Conservation (phyloP, 129 eudicot genomes). For the Tagetes patula region DNA sequence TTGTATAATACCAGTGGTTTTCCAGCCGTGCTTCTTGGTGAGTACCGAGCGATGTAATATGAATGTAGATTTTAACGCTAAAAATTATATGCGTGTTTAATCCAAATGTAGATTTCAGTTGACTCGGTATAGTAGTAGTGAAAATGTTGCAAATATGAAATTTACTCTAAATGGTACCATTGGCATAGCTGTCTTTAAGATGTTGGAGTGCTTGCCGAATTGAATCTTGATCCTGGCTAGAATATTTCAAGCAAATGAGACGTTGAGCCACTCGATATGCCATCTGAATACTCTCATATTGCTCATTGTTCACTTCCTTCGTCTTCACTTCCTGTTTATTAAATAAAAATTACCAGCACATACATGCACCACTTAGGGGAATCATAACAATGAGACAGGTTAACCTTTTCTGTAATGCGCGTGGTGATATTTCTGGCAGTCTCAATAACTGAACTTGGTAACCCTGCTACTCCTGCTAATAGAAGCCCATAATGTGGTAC, state of each 20-base stretch:
- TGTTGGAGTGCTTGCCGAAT: constrained; percentile 73
- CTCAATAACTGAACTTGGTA: constrained; percentile 80
- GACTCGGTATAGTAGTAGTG: no score
- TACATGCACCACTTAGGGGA: neutral
- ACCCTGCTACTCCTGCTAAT: constrained; percentile 90
- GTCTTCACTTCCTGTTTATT: constrained; percentile 61
- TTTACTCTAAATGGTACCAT: constrained; percentile 40
- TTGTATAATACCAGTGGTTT: no score
- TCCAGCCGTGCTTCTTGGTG: no score
- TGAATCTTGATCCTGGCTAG: constrained; percentile 90
- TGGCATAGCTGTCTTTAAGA: constrained; percentile 60
- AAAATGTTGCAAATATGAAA: no score
- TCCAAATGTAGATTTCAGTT: no score
- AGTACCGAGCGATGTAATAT: no score
- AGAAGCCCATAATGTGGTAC: constrained; percentile 90
- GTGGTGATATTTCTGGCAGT: constrained; percentile 80
- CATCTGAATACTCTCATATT: constrained; percentile 58
- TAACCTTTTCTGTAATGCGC: constrained; percentile 68
- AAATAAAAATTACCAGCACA: neutral
- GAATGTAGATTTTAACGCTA: no score
- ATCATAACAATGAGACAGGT: neutral
- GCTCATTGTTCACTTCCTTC: constrained; percentile 59
- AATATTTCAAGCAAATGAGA: constrained; percentile 82
- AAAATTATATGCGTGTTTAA: no score
- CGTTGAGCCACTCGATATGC: constrained; percentile 75